These are phyloP conservation scores for Pulveroboletus sp. DNA, from an alignment of 768 basidiomycete species.

Conservation along the genomic window DNA sequence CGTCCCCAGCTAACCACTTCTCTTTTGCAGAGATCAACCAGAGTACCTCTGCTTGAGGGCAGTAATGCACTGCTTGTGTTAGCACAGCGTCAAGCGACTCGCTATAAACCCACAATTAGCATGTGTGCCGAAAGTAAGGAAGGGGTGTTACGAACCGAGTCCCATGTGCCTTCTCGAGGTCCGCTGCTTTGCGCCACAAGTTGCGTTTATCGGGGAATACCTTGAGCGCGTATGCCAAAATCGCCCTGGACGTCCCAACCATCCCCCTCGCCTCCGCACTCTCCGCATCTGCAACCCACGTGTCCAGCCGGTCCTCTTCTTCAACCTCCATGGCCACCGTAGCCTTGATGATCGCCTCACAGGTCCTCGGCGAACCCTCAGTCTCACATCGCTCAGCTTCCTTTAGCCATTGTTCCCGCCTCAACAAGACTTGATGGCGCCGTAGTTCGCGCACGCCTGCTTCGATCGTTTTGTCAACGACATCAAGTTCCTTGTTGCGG, in stretches of 20 bases:
- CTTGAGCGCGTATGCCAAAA: slow-evolving; percentile 87
- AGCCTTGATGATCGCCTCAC: slow-evolving; percentile 93
- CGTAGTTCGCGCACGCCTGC: slow-evolving; percentile 76
- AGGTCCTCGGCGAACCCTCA: slow-evolving; percentile 82
- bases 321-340: slow-evolving; percentile 92
- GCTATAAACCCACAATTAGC: slow-evolving; percentile 33
- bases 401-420: slow-evolving; percentile 92
- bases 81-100: slow-evolving; percentile 83
- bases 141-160: slow-evolving; percentile 51
- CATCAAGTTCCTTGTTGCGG: slow-evolving; percentile 60
- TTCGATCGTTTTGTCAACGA: slow-evolving; percentile 88
- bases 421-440: slow-evolving; percentile 79
- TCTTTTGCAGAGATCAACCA: slow-evolving; percentile 99
- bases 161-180: slow-evolving; percentile 90
- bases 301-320: slow-evolving; percentile 88
- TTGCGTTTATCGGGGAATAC: slow-evolving; percentile 83
- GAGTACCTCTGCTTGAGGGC: slow-evolving; percentile 92
- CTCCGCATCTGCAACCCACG: slow-evolving; percentile 92
- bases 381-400: slow-evolving; percentile 91
- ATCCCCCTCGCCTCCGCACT: slow-evolving; percentile 68
- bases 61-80: slow-evolving; percentile 79
- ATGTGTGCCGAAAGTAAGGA: not conserved
- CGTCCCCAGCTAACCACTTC: slow-evolving; percentile 89
- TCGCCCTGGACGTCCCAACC: slow-evolving; percentile 82
- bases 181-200: slow-evolving; percentile 91